Base-by-base conservation (phyloP, 257 asterid species). In the Nicotiana noctiflora region DNA sequence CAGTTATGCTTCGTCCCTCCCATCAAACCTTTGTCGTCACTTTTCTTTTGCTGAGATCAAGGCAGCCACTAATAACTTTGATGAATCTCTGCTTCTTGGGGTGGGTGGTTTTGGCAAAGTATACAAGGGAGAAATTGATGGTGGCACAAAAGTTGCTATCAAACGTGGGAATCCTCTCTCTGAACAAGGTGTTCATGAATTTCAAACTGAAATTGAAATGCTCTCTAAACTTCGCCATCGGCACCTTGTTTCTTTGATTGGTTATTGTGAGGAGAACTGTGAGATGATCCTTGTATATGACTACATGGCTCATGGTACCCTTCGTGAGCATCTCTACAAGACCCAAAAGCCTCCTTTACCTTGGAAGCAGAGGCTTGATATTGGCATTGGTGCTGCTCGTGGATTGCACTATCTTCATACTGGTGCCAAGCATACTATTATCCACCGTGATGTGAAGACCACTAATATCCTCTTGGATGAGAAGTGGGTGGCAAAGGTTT, bases 151-250 rank as follows among this genome's bases (percentile, higher is more conserved):
- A 80, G 97, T 94, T 15, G 98, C 98, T 1, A 94, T 94, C 66
- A 94, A 94, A 93, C 97, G 98, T 59, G 98, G 97, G 59, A 94
- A 94, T 85, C 98, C 98, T 2, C 90, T 92, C 8, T 91, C 98
- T 4, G 98, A 92, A 40, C 97, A 93, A 76, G 98, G 98, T 8
- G 84, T 93, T 64, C 96, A 93, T 57, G 98, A 93, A 79, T 93
- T 93, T 90, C 98, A 93, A 85, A 93, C 98, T 3, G 98, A 93
- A 88, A 93, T 93, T 5, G 98, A 92, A 84, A 92, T 93, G 98
- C 98, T 93, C 79, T 93, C 98, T 4, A 93, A 93, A 85, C 97
- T 93, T 79, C 96, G 97, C 12, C 98, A 93, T 76, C 93, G 98
- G 18, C 97, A 93, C 88, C 94, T 92, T 12, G 98, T 93, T 32